Evolutionary conservation across 2,329 filamentous ascomycete genomes (phyloP).

Genomic region (Grosmannia clavigera): DNA sequence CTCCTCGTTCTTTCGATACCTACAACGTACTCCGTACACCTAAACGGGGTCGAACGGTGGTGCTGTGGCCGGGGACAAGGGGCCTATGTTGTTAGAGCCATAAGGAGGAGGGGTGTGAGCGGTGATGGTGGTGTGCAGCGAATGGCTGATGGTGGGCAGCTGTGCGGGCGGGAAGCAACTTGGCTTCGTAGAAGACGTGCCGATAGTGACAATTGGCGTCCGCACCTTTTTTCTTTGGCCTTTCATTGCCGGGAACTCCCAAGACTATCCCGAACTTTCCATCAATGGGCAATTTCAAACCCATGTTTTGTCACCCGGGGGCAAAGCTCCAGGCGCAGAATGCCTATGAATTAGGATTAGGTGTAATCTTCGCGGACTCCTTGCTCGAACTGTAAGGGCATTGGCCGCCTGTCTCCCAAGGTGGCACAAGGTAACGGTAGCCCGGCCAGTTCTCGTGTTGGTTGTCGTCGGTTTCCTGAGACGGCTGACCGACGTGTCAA

Average conservation of each 20-base stretch:
- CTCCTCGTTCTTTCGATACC: neutral
- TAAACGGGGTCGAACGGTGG: neutral
- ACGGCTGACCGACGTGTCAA: neutral
- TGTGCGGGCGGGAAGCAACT: neutral
- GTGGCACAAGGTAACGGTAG: neutral
- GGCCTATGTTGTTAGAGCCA: neutral
- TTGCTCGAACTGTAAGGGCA: neutral
- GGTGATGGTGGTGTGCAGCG: no score
- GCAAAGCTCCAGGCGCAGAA: neutral
- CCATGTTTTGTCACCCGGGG: neutral
- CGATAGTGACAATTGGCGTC: neutral
- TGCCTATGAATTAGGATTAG: neutral
- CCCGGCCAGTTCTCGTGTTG: neutral
- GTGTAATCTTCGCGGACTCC: neutral
- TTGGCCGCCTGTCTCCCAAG: no score
- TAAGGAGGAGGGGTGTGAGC: neutral
- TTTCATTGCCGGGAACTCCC: neutral
- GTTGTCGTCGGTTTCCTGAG: neutral
- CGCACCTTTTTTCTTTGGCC: neutral
- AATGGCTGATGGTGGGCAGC: neutral
- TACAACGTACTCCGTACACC: neutral
- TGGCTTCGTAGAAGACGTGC: neutral
- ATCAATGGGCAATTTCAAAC: neutral
- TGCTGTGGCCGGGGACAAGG: neutral
- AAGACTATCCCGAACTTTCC: neutral